Evolutionary conservation across 495 filamentous ascomycete species (phyloP), one percentile per base, ranked within the genome.

Genomic region (Amorphotheca resinae): DNA sequence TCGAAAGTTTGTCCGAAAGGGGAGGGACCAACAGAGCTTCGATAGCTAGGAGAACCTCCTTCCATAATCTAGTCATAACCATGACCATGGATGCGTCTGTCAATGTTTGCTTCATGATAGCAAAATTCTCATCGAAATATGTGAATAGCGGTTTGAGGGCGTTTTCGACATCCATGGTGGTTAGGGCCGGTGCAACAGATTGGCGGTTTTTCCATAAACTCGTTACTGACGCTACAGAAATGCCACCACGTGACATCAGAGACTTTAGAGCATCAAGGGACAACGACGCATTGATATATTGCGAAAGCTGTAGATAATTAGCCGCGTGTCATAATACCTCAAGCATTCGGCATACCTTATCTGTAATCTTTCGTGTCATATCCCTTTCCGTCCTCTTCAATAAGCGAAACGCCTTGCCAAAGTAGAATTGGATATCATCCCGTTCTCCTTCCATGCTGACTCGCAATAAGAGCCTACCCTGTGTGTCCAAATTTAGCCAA

Each of bases 71-170:
- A 18, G 86, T 91, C 93, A 99, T 99, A 44, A 99, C 88, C 61
- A 87, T 84, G 44, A 83, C 73, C 91, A 99, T 94, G 34, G 93
- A 88, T 39, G 85, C 76, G 25, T 82, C 79, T 1, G 93, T 96
- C 22, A 99, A 69, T 1, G 88, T 95, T 59, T 87, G 77, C 63
- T 95, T 94, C 85, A 99, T 91, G 56, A 95, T 95, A 28, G 87
- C 88, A 55, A 99, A 99, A 55, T 99, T 99, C 58, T 95, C 93
- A 57, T 96, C 85, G 56, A 99, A 96, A 59, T 99, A 99, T 42
- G 78, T 76, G 52, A 95, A 93, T n/a, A 99, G 72, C 2, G 88
- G 86, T 45, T 79, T 79, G 8, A 99, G 64, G 2, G 86, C 87
- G 48, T 79, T 80, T 49, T 82, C 79, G 31, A 95, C 70, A 31